These are phyloP conservation scores for Fomitiporia mediterranea DNA, from an alignment of 1,284 basidiomycete genomes.

Conservation along the genomic window DNA sequence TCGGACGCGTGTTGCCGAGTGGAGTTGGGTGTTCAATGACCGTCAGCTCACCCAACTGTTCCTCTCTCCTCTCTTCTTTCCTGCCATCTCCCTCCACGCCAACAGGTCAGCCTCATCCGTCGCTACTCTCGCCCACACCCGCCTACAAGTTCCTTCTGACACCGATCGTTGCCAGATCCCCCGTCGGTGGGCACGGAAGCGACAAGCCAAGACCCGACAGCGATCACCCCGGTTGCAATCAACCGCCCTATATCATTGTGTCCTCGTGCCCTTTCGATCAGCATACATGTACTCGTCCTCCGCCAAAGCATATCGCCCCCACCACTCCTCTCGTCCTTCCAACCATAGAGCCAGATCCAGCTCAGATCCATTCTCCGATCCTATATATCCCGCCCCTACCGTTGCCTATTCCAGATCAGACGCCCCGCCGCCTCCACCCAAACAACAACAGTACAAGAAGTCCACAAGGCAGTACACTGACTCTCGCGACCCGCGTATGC, in stretches of 20 bases:
- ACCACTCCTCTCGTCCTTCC: constrained; percentile 22
- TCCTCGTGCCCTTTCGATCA: neutral
- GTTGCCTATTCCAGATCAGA: constrained; percentile 33
- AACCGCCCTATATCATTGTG: neutral
- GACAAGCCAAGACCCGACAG: neutral
- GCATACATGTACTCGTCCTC: constrained; percentile 5
- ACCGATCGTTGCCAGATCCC: no score
- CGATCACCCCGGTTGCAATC: constrained; percentile 1
- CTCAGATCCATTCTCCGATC: constrained; percentile 60
- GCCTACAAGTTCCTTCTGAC: no score
- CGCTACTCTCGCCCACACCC: neutral
- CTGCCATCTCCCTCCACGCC: constrained; percentile 4
- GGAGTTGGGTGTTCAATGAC: constrained; percentile 1
- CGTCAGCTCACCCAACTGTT: constrained; percentile 2
- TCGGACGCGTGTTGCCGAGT: constrained; percentile 8
- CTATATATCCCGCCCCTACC: constrained; percentile 34
- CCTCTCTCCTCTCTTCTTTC: constrained; percentile 1
- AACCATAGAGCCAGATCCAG: constrained; percentile 44
- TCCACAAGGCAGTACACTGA: constrained; percentile 31
- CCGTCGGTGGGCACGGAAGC: neutral
- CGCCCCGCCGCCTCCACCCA: constrained; percentile 27
- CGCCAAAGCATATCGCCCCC: constrained; percentile 2
- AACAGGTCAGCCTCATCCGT: neutral
- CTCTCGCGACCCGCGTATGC: constrained; percentile 14
- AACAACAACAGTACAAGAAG: constrained; percentile 27